A percentile compares a stretch with the other conserved stretches of the same genome.
These are phyloP conservation scores for Beauveria medogensis DNA, from an alignment of 2,329 filamentous ascomycete species.

Conservation along the genomic window DNA sequence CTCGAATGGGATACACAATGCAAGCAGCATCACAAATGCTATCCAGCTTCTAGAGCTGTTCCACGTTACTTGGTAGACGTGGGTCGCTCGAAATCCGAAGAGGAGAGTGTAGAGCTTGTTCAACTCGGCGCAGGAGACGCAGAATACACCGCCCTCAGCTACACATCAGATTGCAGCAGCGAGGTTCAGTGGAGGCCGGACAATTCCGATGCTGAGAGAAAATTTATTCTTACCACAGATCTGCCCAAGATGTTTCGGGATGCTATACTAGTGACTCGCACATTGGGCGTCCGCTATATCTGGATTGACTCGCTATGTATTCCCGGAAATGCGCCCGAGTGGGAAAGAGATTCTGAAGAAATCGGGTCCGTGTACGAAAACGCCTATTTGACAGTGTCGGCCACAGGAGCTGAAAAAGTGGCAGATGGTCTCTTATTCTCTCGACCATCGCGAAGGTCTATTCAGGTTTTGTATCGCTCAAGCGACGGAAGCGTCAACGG, in stretches of 20 bases:
- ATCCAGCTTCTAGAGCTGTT: background rate
- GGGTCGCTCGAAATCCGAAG: background rate
- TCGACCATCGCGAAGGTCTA: background rate
- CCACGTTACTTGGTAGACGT: background rate
- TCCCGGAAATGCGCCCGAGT: background rate
- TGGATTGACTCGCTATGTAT: conserved; percentile 11
- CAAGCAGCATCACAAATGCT: background rate
- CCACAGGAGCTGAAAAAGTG: background rate
- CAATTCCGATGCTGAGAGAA: background rate
- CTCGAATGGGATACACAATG: background rate
- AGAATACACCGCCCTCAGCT: background rate
- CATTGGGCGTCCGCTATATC: background rate
- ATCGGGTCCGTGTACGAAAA: background rate
- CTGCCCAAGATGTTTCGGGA: conserved; percentile 8
- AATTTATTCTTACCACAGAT: background rate
- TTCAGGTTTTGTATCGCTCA: background rate
- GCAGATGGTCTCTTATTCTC: conserved; percentile 5
- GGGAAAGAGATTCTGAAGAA: background rate
- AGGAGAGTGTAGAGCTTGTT: background rate
- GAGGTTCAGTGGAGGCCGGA: background rate
- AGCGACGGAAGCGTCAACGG: background rate
- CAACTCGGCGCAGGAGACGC: background rate
- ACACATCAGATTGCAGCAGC: background rate
- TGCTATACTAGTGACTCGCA: conserved; percentile 5
- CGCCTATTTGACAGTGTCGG: background rate